Percentiles rank a stretch among this genome's conserved stretches.
These are phyloP conservation scores for Cyphellophora attinorum DNA, from an alignment of 2,329 filamentous ascomycete genomes.

Conservation along the genomic window DNA sequence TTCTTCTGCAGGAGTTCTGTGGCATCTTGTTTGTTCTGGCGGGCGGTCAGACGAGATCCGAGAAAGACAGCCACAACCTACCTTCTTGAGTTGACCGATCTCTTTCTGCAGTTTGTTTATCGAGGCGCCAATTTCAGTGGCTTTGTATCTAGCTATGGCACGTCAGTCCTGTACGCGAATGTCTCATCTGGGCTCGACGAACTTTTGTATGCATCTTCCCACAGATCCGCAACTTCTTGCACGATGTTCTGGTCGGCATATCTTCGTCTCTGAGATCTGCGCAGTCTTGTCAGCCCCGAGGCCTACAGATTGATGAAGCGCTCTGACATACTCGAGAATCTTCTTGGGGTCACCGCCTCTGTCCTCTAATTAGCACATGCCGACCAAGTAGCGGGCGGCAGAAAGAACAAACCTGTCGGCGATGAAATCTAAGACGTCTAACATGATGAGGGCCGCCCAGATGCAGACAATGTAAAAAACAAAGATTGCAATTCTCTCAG, in stretches of 20 bases:
- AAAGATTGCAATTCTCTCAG: no score
- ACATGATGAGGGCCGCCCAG: no score
- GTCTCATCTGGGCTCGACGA: slow-evolving; percentile 2
- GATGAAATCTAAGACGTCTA: slow-evolving; percentile 72
- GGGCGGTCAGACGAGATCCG: not conserved
- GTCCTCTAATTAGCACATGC: slow-evolving; percentile 3
- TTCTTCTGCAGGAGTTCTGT: slow-evolving; percentile 72
- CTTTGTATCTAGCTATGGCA: slow-evolving; percentile 57
- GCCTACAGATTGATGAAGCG: no score
- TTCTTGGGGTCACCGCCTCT: slow-evolving; percentile 80
- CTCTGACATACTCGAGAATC: slow-evolving; percentile 70
- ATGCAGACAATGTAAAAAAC: no score
- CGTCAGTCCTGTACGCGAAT: not conserved
- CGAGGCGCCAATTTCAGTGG: slow-evolving; percentile 69
- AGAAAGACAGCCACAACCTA: slow-evolving; percentile 18
- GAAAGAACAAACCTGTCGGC: slow-evolving; percentile 45
- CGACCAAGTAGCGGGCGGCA: not conserved
- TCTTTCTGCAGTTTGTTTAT: slow-evolving; percentile 87
- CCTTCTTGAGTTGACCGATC: slow-evolving; percentile 87
- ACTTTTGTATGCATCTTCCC: slow-evolving; percentile 17
- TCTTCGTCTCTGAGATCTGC: slow-evolving; percentile 57
- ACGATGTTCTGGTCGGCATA: slow-evolving; percentile 73
- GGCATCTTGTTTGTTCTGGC: slow-evolving; percentile 73
- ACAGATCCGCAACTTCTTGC: slow-evolving; percentile 65
- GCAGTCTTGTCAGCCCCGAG: not conserved